phyloP scores from a whole-genome alignment of 495 filamentous ascomycete species.

The Annulohypoxylon nitens region DNA sequence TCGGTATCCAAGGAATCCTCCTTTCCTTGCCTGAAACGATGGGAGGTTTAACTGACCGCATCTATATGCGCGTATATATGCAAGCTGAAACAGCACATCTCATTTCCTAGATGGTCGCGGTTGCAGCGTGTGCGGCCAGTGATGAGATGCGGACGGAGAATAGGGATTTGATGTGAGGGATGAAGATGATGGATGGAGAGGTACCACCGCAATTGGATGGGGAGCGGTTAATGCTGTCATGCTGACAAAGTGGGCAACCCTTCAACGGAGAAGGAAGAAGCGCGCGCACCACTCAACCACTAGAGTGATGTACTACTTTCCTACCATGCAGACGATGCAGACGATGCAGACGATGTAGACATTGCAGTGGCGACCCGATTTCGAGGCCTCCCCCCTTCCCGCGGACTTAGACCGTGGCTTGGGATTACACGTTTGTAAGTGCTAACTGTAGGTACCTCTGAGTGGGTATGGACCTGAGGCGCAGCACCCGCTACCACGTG shows the following conservation, averaged over 20 bases:
- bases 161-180: not conserved
- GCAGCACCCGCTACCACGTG: constrained; percentile 44
- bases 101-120: constrained; percentile 37
- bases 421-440: not conserved
- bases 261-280: constrained; percentile 3
- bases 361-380: constrained; percentile 19
- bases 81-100: constrained; percentile 39
- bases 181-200: constrained; percentile 2
- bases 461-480: constrained; percentile 19
- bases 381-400: constrained; percentile 41
- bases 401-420: constrained; percentile 20
- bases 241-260: constrained; percentile 32
- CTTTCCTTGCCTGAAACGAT: constrained; percentile 42
- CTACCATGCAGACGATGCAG: not conserved
- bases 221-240: constrained; percentile 33
- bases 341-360: constrained; percentile 3
- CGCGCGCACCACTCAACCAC: not conserved
- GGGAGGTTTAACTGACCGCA: constrained; percentile 30
- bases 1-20: constrained; percentile 26
- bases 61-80: constrained; percentile 13
- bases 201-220: constrained; percentile 26
- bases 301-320: not conserved
- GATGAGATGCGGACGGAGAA: constrained; percentile 10
- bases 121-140: constrained; percentile 30
- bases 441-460: too few relatives aligned